These are phyloP conservation scores for Lachancea kluyveri DNA, from an alignment of 805 yeast species.

Conservation along the genomic window DNA sequence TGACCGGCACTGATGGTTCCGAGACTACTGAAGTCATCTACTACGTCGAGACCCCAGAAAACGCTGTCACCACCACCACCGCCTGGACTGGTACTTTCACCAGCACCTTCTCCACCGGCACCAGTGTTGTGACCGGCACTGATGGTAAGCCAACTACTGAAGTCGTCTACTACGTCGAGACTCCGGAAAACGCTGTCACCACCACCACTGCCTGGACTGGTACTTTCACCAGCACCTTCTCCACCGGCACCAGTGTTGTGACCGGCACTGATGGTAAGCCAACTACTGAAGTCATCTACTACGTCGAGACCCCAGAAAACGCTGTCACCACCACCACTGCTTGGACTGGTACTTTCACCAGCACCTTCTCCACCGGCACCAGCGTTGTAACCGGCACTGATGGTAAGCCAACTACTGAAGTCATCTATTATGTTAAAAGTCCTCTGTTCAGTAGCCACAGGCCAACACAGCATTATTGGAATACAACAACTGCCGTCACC, in stretches of 20 bases:
- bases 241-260: conserved; percentile 8
- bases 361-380: conserved; percentile 12
- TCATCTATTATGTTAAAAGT: conserved; percentile 11
- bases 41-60: conserved; percentile 10
- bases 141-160: conserved; percentile 10
- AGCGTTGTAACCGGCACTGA: conserved; percentile 7
- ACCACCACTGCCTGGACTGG: conserved; percentile 8
- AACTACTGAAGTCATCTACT: conserved; percentile 5
- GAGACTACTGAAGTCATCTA: conserved; percentile 8
- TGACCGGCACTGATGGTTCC: conserved; percentile 10
- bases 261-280: conserved; percentile 7
- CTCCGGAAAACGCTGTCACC: conserved; percentile 6
- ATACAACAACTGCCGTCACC: no score
- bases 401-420: conserved; percentile 10
- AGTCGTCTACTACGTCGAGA: conserved; percentile 12
- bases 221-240: conserved; percentile 5
- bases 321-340: conserved; percentile 1
- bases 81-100: conserved; percentile 7
- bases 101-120: conserved; percentile 9
- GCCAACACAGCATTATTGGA: no score
- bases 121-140: conserved; percentile 8
- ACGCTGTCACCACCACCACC: neutral
- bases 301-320: conserved; percentile 4
- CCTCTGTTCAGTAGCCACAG: no score
- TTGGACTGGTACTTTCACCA: conserved; percentile 7